These are phyloP conservation scores for Hawksworthiomyces lignivorus DNA, from an alignment of 2,329 filamentous ascomycete genomes.

Conservation along the genomic window DNA sequence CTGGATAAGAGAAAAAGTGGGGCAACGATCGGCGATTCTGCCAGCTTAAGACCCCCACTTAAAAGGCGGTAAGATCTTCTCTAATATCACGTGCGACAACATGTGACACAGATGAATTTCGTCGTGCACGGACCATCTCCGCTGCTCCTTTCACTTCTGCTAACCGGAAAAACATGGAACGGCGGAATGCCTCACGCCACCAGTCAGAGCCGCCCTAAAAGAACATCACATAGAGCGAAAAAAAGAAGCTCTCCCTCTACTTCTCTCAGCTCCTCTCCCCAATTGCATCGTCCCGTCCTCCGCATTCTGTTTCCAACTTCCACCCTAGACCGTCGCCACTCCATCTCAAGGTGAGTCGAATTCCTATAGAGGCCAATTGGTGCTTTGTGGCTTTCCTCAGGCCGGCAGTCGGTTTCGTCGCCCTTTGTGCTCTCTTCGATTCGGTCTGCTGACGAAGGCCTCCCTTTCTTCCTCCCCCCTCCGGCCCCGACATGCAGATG, in stretches of 20 bases:
- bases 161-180: conserved; percentile 15
- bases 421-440: no score
- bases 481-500: conserved; percentile 74
- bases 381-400: background rate
- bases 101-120: no score
- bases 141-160: background rate
- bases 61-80: conserved; percentile 5
- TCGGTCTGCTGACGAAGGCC: background rate
- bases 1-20: conserved; percentile 1
- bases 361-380: background rate
- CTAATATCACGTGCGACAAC: no score
- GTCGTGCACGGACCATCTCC: conserved; percentile 8
- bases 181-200: conserved; percentile 15
- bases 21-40: conserved; percentile 5
- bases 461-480: background rate
- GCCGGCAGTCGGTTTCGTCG: no score
- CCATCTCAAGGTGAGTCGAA: conserved; percentile 7
- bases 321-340: conserved; percentile 8
- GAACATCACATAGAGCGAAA: conserved; percentile 12
- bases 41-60: background rate
- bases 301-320: background rate
- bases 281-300: background rate
- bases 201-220: conserved; percentile 12
- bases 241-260: conserved; percentile 6
- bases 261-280: background rate